These are phyloP conservation scores for Globomyces pollinis-pini DNA, from an alignment of 192 early-diverging fungal genomes.

Conservation along the genomic window DNA sequence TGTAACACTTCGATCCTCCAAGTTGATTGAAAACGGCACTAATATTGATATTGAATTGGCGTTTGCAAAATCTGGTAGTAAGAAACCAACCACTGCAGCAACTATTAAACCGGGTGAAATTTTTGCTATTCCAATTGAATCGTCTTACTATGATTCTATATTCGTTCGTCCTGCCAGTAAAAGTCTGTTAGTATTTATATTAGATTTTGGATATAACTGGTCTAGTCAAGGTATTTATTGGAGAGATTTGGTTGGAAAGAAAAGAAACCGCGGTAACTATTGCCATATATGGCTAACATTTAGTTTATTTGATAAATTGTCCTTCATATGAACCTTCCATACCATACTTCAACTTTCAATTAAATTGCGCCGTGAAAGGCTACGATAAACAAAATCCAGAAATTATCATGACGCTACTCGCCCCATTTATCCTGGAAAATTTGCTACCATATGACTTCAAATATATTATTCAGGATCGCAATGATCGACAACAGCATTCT, in stretches of 20 bases:
- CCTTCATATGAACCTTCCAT: constrained; percentile 36
- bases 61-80: constrained; percentile 60
- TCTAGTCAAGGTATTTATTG: constrained; percentile 70
- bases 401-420: constrained; percentile 34
- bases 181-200: too few species aligned
- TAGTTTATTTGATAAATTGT: constrained; percentile 42
- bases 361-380: constrained; percentile 30
- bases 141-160: constrained; percentile 70
- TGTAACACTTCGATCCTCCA: constrained; percentile 80
- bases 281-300: too few species aligned
- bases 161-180: constrained; percentile 75
- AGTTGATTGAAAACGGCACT: constrained; percentile 79
- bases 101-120: constrained; percentile 63
- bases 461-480: constrained; percentile 72
- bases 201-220: constrained; percentile 82
- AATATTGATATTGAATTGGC: constrained; percentile 69
- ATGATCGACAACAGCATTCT: constrained; percentile 55
- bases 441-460: constrained; percentile 81
- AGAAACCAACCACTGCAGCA: constrained; percentile 23
- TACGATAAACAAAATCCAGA: constrained; percentile 29
- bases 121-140: constrained; percentile 78
- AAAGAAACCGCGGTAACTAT: too few species aligned
- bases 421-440: constrained; percentile 90
- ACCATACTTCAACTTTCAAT: constrained; percentile 65
- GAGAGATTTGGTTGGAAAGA: constrained; percentile 53